Percentiles rank a stretch among this genome's conserved stretches.
These are phyloP conservation scores for Millerozyma miso DNA, from an alignment of 805 yeast genomes.

Conservation along the genomic window DNA sequence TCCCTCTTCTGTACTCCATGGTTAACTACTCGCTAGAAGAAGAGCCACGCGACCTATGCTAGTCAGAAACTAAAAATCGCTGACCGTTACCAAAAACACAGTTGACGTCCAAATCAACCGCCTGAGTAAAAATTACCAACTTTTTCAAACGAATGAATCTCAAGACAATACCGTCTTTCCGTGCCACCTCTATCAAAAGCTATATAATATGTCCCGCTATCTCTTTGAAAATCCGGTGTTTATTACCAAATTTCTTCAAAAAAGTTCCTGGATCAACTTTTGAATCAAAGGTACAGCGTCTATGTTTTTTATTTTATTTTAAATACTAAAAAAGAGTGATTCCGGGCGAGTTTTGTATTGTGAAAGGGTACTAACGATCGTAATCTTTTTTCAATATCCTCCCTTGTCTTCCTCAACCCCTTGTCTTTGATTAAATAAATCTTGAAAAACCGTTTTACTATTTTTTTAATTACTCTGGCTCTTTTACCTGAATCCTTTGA, in stretches of 20 bases:
- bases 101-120: no score
- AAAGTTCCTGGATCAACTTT: not conserved
- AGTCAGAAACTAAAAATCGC: no score
- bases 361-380: not conserved
- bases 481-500: not conserved
- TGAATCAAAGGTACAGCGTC: not conserved
- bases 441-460: not conserved
- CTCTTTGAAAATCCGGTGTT: not conserved
- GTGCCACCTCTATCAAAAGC: not conserved
- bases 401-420: not conserved
- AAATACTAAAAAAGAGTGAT: no score
- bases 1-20: not conserved
- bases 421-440: not conserved
- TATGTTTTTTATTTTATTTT: no score
- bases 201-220: not conserved
- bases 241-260: not conserved
- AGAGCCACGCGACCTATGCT: no score
- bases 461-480: not conserved
- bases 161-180: not conserved
- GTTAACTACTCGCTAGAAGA: not conserved
- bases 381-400: not conserved
- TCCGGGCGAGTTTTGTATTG: no score
- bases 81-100: no score
- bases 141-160: not conserved
- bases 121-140: not conserved